Conservation (phyloP, 306 rosid genomes). For the Casuarina equisetifolia region DNA sequence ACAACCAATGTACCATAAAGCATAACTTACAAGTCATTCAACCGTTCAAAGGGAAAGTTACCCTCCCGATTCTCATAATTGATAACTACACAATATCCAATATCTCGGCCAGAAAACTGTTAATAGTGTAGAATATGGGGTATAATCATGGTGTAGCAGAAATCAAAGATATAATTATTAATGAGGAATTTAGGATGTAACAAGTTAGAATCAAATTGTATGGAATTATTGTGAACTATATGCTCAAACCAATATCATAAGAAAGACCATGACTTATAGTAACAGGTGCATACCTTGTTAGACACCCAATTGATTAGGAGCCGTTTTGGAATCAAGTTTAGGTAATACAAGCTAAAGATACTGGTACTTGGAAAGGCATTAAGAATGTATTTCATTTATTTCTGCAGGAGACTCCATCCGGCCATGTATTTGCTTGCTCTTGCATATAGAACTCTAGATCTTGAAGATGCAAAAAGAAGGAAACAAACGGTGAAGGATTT, state of each 20-base stretch:
- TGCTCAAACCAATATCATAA: not conserved
- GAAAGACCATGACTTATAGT: too few species aligned
- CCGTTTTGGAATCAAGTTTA: not conserved
- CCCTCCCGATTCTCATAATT: too few species aligned
- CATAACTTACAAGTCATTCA: too few species aligned
- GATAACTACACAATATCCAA: too few species aligned
- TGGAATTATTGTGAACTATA: conserved; percentile 10
- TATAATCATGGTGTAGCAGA: too few species aligned
- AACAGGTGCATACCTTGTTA: too few species aligned
- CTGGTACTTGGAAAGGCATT: not conserved
- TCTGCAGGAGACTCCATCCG: conserved; percentile 91
- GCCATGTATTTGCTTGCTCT: conserved; percentile 90
- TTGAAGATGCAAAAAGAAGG: conserved; percentile 71
- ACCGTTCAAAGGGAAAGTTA: too few species aligned
- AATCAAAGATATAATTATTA: too few species aligned
- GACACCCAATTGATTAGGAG: not conserved
- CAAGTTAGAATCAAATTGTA: conserved; percentile 2
- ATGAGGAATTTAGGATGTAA: not conserved
- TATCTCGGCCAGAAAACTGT: too few species aligned
- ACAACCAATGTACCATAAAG: too few species aligned
- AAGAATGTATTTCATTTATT: conserved; percentile 32
- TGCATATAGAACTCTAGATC: conserved; percentile 91
- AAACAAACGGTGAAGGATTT: conserved; percentile 47
- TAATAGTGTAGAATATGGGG: too few species aligned
- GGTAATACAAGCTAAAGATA: not conserved